phyloP scores from a whole-genome alignment of 1,284 basidiomycete species.

The Coniferiporia weirii region DNA sequence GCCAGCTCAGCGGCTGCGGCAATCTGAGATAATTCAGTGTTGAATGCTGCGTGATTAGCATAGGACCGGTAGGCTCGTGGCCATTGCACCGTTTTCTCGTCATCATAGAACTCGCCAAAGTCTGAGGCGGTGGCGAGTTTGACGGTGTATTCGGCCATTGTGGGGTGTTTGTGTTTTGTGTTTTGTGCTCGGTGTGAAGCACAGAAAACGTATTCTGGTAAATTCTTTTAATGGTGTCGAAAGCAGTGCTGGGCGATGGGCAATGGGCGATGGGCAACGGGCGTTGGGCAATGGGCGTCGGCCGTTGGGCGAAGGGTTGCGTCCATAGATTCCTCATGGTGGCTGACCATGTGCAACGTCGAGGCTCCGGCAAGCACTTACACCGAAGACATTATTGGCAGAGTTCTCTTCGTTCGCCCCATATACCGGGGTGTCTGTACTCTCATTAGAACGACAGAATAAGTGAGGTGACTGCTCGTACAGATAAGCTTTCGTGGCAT shows the following conservation, averaged over 20 bases:
- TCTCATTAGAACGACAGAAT: too few species aligned
- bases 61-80: constrained; percentile 49
- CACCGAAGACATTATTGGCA: too few species aligned
- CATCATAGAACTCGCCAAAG: neutral
- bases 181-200: too few species aligned
- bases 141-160: constrained; percentile 4
- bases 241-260: too few species aligned
- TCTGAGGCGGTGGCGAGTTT: constrained; percentile 5
- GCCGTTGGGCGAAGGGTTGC: constrained; percentile 7
- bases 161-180: too few species aligned
- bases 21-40: constrained; percentile 2
- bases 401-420: too few species aligned
- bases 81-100: constrained; percentile 31
- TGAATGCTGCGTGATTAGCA: constrained; percentile 6
- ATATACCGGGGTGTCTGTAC: too few species aligned
- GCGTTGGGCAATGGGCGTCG: neutral
- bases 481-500: too few species aligned
- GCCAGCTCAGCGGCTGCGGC: constrained; percentile 20
- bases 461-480: too few species aligned
- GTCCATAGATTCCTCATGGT: neutral
- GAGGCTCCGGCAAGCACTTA: neutral
- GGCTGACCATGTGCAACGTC: neutral
- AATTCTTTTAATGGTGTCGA: too few species aligned
- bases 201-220: too few species aligned
- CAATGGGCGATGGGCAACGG: neutral